phyloP scores from a whole-genome alignment of 306 rosid genomes.

The Trifolium fragiferum region DNA sequence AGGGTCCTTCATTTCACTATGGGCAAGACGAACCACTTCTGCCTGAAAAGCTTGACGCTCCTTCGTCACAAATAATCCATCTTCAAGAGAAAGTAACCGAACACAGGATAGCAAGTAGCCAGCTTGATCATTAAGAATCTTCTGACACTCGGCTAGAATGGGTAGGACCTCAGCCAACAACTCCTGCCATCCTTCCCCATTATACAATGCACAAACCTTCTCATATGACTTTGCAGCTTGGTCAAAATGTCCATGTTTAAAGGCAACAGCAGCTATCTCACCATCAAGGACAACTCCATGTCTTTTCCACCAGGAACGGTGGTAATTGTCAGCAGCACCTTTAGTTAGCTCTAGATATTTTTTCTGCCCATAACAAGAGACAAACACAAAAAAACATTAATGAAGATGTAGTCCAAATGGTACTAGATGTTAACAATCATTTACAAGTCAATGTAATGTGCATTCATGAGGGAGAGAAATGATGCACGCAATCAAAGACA shows the following conservation, averaged over 20 bases:
- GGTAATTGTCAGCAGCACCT: conserved; percentile 96
- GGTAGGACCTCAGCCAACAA: conserved; percentile 96
- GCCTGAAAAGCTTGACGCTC: conserved; percentile 94
- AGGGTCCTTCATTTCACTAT: conserved; percentile 96
- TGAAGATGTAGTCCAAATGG: conserved; percentile 25
- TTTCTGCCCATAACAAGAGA: conserved; percentile 63
- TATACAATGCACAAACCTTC: conserved; percentile 93
- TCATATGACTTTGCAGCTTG: conserved; percentile 98
- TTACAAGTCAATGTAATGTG: conserved; percentile 17
- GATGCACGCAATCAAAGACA: conserved; percentile 21
- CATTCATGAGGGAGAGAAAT: conserved; percentile 5
- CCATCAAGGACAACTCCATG: conserved; percentile 99
- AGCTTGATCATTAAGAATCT: conserved; percentile 90
- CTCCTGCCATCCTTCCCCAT: conserved; percentile 98
- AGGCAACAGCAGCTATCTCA: conserved; percentile 89
- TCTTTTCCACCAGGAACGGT: conserved; percentile 97
- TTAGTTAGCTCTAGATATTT: conserved; percentile 90
- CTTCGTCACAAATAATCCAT: conserved; percentile 77
- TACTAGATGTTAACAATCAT: conserved; percentile 24
- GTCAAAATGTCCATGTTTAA: conserved; percentile 82
- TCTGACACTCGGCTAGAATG: conserved; percentile 92
- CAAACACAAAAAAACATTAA: conserved; percentile 34
- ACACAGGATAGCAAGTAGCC: conserved; percentile 97
- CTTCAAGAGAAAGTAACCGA: conserved; percentile 93
- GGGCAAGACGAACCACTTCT: conserved; percentile 86